phyloP scores from a whole-genome alignment of 2,329 filamentous ascomycete genomes.

The Aaosphaeria pasadenensis region DNA sequence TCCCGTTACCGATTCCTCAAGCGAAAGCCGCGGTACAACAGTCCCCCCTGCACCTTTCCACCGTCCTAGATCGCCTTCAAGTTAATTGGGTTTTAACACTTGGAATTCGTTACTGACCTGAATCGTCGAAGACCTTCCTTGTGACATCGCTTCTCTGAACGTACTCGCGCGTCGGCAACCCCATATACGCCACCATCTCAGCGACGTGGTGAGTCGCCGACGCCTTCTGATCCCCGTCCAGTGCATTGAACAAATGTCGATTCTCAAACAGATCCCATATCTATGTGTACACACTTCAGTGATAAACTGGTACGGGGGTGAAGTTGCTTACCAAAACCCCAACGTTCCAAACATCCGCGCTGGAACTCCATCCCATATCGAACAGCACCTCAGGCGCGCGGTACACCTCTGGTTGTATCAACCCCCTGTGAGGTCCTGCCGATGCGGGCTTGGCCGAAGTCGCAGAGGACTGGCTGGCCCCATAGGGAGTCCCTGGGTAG shows the following conservation, averaged over 20 bases:
- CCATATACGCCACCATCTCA: slow-evolving; percentile 28
- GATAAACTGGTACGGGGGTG: too few relatives aligned
- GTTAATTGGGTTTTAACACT: neutral
- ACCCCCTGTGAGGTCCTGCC: slow-evolving; percentile 20
- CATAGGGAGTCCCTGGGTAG: slow-evolving; percentile 23
- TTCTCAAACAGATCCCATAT: slow-evolving; percentile 40
- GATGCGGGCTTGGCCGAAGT: slow-evolving; percentile 36
- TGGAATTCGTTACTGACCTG: slow-evolving; percentile 15
- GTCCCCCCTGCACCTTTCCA: slow-evolving; percentile 4
- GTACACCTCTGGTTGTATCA: slow-evolving; percentile 39
- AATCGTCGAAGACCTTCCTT: slow-evolving; percentile 20
- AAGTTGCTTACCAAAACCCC: slow-evolving; percentile 36
- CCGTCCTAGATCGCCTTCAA: slow-evolving; percentile 1
- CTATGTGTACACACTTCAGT: too few relatives aligned
- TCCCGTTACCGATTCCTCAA: slow-evolving; percentile 4
- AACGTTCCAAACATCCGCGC: slow-evolving; percentile 41
- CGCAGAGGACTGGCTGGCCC: slow-evolving; percentile 37
- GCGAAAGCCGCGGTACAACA: slow-evolving; percentile 3
- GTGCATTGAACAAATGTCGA: slow-evolving; percentile 30
- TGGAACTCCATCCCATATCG: slow-evolving; percentile 35
- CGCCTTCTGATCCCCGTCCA: slow-evolving; percentile 16
- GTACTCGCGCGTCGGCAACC: slow-evolving; percentile 20
- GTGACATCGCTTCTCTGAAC: slow-evolving; percentile 17
- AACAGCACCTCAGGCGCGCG: slow-evolving; percentile 41
- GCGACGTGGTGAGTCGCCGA: slow-evolving; percentile 29